Evolutionary conservation across 2,329 filamentous ascomycete species (phyloP).

Genomic region (Ceratocystis smalleyi): DNA sequence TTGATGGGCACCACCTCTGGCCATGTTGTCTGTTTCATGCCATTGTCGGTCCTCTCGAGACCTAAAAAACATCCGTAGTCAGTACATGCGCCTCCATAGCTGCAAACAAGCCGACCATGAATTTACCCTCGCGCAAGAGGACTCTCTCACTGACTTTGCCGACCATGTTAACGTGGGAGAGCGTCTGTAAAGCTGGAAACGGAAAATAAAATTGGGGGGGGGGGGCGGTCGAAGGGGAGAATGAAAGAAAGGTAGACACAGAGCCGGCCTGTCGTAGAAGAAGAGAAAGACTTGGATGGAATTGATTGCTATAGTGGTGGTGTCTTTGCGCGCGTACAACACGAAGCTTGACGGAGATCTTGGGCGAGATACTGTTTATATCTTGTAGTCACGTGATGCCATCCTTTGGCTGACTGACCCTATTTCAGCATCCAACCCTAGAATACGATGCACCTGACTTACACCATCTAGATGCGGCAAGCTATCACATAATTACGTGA

Average conservation of each 20-base stretch:
- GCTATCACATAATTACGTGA: not conserved
- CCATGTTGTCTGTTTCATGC: slow-evolving; percentile 91
- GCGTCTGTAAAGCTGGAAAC: not conserved
- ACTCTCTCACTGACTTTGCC: slow-evolving; percentile 51
- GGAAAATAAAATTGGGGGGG: not conserved
- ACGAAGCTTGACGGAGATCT: not conserved
- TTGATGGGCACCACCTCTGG: slow-evolving; percentile 88
- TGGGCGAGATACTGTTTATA: not conserved
- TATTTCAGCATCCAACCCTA: not conserved
- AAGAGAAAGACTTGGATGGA: not conserved
- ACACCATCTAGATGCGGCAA: not conserved
- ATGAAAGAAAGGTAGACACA: too few species aligned
- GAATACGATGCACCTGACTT: not conserved
- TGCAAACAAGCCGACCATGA: not conserved
- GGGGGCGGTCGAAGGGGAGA: too few species aligned
- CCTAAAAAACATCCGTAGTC: slow-evolving; percentile 35
- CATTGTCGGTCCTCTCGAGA: slow-evolving; percentile 92
- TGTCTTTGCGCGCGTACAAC: not conserved
- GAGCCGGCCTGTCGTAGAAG: too few species aligned
- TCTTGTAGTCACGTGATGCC: not conserved
- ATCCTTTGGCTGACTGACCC: not conserved
- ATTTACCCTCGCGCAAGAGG: slow-evolving; percentile 44
- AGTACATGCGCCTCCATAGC: slow-evolving; percentile 6
- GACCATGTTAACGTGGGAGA: slow-evolving; percentile 32
- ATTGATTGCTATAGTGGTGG: not conserved